phyloP scores from a whole-genome alignment of 2,329 filamentous ascomycete species.

The Xylariaceae sp. region DNA sequence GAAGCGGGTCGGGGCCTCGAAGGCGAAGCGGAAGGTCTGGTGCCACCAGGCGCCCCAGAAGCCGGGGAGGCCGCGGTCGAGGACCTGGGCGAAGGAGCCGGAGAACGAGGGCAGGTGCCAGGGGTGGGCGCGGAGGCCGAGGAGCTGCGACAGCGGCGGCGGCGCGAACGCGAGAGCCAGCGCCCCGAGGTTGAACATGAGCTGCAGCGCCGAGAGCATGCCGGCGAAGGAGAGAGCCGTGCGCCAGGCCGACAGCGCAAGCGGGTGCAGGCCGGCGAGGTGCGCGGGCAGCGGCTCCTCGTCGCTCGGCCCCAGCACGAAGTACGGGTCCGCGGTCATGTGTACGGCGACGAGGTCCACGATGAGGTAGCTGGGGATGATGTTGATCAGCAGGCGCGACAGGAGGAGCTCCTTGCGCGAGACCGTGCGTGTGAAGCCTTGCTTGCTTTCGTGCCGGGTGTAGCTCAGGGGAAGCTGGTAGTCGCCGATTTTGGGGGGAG shows the following conservation, averaged over 20 bases:
- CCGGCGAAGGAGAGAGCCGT: conserved; percentile 57
- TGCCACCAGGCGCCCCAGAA: conserved; percentile 92
- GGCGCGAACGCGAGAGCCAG: conserved; percentile 50
- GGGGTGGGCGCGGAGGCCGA: conserved; percentile 53
- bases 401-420: conserved; percentile 50
- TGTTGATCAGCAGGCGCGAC: conserved; percentile 48
- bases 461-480: conserved; percentile 41
- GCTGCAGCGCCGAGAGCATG: conserved; percentile 62
- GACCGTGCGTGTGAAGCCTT: conserved; percentile 50
- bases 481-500: conserved; percentile 43
- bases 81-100: conserved; percentile 57
- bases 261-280: conserved; percentile 45
- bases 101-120: conserved; percentile 60
- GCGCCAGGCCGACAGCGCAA: conserved; percentile 58
- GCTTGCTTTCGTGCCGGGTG: conserved; percentile 45
- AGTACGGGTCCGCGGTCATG: conserved; percentile 80
- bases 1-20: conserved; percentile 63
- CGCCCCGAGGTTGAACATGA: conserved; percentile 63
- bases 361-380: conserved; percentile 60
- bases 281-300: too few relatives aligned
- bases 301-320: conserved; percentile 64
- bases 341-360: conserved; percentile 71
- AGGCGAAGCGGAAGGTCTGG: conserved; percentile 79
- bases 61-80: conserved; percentile 73
- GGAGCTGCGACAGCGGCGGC: conserved; percentile 41